phyloP scores from a whole-genome alignment of 2,329 filamentous ascomycete genomes.

The Stagonosporopsis vannaccii region DNA sequence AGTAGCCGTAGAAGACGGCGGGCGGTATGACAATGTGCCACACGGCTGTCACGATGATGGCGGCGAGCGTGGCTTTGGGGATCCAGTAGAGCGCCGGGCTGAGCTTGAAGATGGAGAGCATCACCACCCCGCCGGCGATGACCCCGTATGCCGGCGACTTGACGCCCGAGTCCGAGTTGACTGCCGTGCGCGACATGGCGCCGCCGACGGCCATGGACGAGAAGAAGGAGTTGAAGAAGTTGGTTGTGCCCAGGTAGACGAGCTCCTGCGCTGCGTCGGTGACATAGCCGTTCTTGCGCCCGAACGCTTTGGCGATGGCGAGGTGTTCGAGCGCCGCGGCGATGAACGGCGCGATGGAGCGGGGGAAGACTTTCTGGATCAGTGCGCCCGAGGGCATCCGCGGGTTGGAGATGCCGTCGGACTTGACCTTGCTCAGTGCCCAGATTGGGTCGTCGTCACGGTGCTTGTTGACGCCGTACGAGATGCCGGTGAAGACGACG shows the following conservation, averaged over 20 bases:
- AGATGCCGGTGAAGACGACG: slow-evolving; percentile 68
- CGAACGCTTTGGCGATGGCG: slow-evolving; percentile 70
- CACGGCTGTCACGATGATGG: slow-evolving; percentile 72
- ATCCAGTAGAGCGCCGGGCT: slow-evolving; percentile 70
- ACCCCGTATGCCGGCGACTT: slow-evolving; percentile 67
- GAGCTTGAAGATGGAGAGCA: slow-evolving; percentile 68
- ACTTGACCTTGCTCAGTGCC: slow-evolving; percentile 64
- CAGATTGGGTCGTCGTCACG: slow-evolving; percentile 59
- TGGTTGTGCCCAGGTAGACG: slow-evolving; percentile 67
- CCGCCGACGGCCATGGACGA: slow-evolving; percentile 70
- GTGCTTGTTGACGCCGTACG: slow-evolving; percentile 67
- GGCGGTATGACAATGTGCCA: slow-evolving; percentile 67
- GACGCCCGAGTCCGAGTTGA: slow-evolving; percentile 71
- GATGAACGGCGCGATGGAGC: slow-evolving; percentile 67
- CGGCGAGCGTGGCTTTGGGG: slow-evolving; percentile 69
- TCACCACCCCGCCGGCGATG: slow-evolving; percentile 67
- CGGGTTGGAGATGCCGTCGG: slow-evolving; percentile 62
- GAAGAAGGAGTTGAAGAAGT: slow-evolving; percentile 71
- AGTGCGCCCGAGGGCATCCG: slow-evolving; percentile 57
- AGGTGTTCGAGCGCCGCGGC: slow-evolving; percentile 69
- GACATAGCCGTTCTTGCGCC: slow-evolving; percentile 66
- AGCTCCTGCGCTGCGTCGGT: slow-evolving; percentile 72
- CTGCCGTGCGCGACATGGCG: slow-evolving; percentile 71
- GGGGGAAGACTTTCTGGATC: slow-evolving; percentile 61
- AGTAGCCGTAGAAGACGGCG: slow-evolving; percentile 68